Evolutionary conservation across 73 alveolate genomes (phyloP).

Genomic region (Urostyla sp.): DNA sequence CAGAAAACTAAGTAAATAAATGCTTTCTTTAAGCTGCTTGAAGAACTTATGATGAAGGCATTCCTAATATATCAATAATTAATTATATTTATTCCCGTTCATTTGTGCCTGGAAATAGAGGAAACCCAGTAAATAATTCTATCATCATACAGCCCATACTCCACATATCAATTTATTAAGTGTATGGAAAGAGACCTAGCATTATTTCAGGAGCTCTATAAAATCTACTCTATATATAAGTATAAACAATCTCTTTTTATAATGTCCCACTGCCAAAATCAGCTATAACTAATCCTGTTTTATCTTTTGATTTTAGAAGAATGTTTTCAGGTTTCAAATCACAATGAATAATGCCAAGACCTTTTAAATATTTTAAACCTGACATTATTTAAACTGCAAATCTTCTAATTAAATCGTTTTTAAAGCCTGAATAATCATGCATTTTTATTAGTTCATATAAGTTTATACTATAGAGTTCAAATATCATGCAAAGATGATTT

Average conservation of each 20-base stretch:
- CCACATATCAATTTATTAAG: slow-evolving; percentile 82
- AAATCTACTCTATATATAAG: slow-evolving; percentile 75
- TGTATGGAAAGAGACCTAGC: slow-evolving; percentile 67
- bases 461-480: slow-evolving; percentile 71
- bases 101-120: slow-evolving; percentile 78
- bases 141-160: slow-evolving; percentile 74
- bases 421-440: slow-evolving; percentile 87
- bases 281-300: slow-evolving; percentile 83
- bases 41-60: slow-evolving; percentile 44
- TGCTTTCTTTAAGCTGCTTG: slow-evolving; percentile 51
- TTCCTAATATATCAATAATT: slow-evolving; percentile 71
- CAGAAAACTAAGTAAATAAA: slow-evolving; percentile 32
- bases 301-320: slow-evolving; percentile 74
- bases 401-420: slow-evolving; percentile 84
- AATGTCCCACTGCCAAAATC: slow-evolving; percentile 92
- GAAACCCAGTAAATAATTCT: slow-evolving; percentile 79
- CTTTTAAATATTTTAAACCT: slow-evolving; percentile 75
- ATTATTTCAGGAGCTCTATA: slow-evolving; percentile 82
- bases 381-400: slow-evolving; percentile 90
- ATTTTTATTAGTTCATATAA: slow-evolving; percentile 88
- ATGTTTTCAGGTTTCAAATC: slow-evolving; percentile 96
- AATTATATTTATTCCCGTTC: slow-evolving; percentile 64
- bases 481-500: slow-evolving; percentile 81
- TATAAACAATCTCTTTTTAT: slow-evolving; percentile 70
- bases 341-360: slow-evolving; percentile 85